phyloP scores from a whole-genome alignment of 345 rosid genomes.

The Gossypium rotundifolium region DNA sequence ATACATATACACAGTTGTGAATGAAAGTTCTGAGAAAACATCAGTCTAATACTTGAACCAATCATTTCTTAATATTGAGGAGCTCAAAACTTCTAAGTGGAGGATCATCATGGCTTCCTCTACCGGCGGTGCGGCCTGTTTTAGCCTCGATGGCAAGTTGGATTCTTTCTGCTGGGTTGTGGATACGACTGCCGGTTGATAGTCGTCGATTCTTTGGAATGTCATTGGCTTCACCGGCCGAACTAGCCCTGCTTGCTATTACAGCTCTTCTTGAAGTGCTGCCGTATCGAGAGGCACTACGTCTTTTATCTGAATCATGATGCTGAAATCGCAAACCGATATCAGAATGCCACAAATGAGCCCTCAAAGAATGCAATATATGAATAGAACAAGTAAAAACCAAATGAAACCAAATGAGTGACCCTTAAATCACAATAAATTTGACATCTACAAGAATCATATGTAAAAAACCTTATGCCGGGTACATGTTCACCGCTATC shows the following conservation, averaged over 20 bases:
- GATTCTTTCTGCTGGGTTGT: conserved; percentile 54
- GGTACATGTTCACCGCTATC: too few species aligned
- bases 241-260: conserved; percentile 51
- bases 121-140: conserved; percentile 41
- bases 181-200: conserved; percentile 48
- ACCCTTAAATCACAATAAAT: not conserved
- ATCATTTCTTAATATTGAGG: conserved; percentile 51
- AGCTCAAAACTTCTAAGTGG: conserved; percentile 56
- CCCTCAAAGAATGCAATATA: not conserved
- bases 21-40: conserved; percentile 1
- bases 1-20: conserved; percentile 17
- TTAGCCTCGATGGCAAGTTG: conserved; percentile 47
- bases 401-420: not conserved
- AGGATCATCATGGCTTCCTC: conserved; percentile 47
- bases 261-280: conserved; percentile 66
- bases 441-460: too few species aligned
- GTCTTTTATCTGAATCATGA: conserved; percentile 43
- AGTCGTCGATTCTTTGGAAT: conserved; percentile 48
- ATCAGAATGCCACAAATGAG: not conserved
- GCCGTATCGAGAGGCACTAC: conserved; percentile 54
- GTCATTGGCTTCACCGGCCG: conserved; percentile 59
- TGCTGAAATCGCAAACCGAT: conserved; percentile 30
- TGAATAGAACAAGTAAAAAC: not conserved
- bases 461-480: too few species aligned
- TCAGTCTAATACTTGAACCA: not conserved